Evolutionary conservation across 352 stramenopile species (phyloP), one percentile per base, ranked within the genome.

Genomic region (Pythium chondricola): DNA sequence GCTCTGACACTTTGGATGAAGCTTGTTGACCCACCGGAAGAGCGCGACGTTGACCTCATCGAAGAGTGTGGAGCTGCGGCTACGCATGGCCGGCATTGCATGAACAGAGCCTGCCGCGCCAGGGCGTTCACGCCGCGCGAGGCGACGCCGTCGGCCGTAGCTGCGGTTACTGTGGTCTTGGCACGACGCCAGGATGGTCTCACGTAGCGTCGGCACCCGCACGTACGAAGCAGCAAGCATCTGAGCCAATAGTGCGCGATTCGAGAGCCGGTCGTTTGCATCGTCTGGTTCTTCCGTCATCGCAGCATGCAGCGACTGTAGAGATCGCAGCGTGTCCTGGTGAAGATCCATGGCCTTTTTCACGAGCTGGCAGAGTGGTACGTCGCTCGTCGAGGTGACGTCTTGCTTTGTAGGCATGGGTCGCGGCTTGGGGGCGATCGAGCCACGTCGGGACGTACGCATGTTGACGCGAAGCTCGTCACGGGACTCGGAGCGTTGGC

Each of bases 271-370:
- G 41, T 50, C 46, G 14, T 18, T 32, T 22, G 8, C 16, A 11
- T 55, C 40, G 20, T 65, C 31, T 13, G 50, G 40, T 62, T 56
- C 14, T 58, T 48, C 20, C 56, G 48, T 16, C 51, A 55, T 13
- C 68, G 47, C 14, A 65, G 37, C 18, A 66, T 65, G 33, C 65
- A 61, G 50, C 68, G 75, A 13, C 56, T 63, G 59, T 10, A 65
- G 27, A 2, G 71, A 71, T 32, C 75, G 70, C n/a, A 88, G 47
- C 31, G 77, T 84, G 24, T 57, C 57, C 50, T 85, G 68, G 46
- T 88, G 77, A 35, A 88, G 63, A 43, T 78, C 65, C 37, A 88
- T 48, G 30, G 74, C 85, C 14, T 67, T 63, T 25, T 73, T 75
- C 9, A 63, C 63, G 17, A 79, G 56, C 45, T 74, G 46, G 45